These are phyloP conservation scores for Ganoderma resinaceum DNA, from an alignment of 1,284 basidiomycete species.

Conservation along the genomic window DNA sequence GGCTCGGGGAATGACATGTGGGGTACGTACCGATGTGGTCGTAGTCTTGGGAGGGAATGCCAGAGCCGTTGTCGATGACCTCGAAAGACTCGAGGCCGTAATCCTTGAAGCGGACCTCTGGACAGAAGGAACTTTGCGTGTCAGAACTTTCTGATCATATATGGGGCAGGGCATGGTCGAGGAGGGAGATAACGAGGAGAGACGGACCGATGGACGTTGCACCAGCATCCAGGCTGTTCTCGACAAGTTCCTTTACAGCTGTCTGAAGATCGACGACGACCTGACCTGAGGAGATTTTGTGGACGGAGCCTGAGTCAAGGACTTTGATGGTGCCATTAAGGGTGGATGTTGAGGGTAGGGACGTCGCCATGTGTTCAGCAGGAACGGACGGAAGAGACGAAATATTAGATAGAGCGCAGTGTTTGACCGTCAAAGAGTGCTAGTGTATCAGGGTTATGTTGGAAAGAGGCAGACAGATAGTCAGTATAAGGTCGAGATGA, in stretches of 20 bases:
- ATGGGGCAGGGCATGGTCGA: background rate
- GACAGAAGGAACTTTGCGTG: background rate
- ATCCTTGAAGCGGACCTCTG: constrained; percentile 92
- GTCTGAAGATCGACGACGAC: constrained; percentile 95
- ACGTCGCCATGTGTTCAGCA: background rate
- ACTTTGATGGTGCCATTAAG: constrained; percentile 47
- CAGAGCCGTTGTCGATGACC: constrained; percentile 92
- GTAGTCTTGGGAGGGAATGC: constrained; percentile 83
- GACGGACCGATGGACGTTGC: constrained; percentile 13
- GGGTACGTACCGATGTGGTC: constrained; percentile 71
- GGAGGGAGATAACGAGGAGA: background rate
- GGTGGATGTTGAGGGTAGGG: background rate
- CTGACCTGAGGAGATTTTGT: constrained; percentile 92
- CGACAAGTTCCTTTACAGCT: constrained; percentile 95
- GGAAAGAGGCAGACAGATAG: too few species aligned
- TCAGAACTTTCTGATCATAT: background rate
- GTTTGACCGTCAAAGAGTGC: too few species aligned
- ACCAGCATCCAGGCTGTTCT: constrained; percentile 74
- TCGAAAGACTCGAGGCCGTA: constrained; percentile 89
- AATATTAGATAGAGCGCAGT: background rate
- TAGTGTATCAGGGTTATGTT: too few species aligned
- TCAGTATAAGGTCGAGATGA: too few species aligned
- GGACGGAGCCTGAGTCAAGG: constrained; percentile 82
- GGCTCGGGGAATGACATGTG: background rate
- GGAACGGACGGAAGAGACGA: background rate